Evolutionary conservation across 768 basidiomycete genomes (phyloP), one percentile per base, ranked within the genome.

Genomic region (Kwoniella sp.): DNA sequence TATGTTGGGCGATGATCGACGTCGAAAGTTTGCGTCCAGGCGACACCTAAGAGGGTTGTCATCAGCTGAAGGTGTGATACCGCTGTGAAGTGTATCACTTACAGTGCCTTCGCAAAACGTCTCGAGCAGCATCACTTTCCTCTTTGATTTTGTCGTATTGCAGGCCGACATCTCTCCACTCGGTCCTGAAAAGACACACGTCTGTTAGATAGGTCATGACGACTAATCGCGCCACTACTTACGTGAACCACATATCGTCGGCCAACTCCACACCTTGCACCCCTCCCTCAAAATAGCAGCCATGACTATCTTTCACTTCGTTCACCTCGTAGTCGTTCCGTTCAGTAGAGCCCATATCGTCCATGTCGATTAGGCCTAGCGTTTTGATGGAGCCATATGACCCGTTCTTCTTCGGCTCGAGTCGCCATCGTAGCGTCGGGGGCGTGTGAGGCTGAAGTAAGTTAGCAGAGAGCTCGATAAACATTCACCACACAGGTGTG

Each of bases 221-320:
- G n/a, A 13, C 29, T 2, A n/a, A 3, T 17, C 24, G 15, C 15
- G 12, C 1, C n/a, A n/a, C n/a, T 1, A 62, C 74, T 67, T 48
- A 76, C 74, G 46, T 59, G 63, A 76, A 73, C 74, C 74, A 76
- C n/a, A 47, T 55, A 29, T 65, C 68, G 15, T 67, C 65, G 3
- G 33, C 19, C 5, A 73, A 24, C 54, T 67, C 58, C 19, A 76
- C 60, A 2, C 74, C 74, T 46, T 64, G 52, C n/a, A 65, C 70
- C 2, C 30, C 40, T 36, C 53, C 36, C 27, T 68, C 53, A n/a
- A 73, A 26, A 21, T 51, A 62, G 44, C 60, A 63, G 4, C 69
- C 70, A n/a, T 60, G 59, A n/a, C 40, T 64, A 29, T 55, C 62
- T 29, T 53, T 54, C 0, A 67, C 40, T 30, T 66, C 60, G 2